A percentile compares a stretch with the other conserved stretches of the same genome.
These are phyloP conservation scores for Rhodotorula toruloides DNA, from an alignment of 768 basidiomycete species.

Conservation along the genomic window DNA sequence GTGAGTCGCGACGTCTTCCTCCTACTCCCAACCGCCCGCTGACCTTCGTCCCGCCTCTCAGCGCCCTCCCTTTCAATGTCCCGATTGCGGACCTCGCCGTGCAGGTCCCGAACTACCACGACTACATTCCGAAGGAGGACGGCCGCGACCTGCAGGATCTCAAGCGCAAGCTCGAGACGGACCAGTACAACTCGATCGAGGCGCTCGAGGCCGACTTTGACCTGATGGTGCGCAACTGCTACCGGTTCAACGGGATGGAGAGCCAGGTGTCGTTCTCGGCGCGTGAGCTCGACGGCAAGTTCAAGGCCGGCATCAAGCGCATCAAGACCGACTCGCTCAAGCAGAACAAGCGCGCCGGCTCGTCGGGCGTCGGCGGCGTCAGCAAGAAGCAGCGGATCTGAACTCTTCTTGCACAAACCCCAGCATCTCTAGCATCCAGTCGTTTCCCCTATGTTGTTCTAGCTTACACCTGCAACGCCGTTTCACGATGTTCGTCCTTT, in stretches of 20 bases:
- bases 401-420: background rate
- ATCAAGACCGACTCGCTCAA: slow-evolving; percentile 27
- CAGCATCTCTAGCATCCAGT: background rate
- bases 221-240: slow-evolving; percentile 82
- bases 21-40: background rate
- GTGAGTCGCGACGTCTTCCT: slow-evolving; percentile 19
- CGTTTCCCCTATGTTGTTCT: background rate
- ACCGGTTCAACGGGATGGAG: slow-evolving; percentile 69
- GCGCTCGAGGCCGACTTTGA: slow-evolving; percentile 78
- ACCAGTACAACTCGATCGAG: slow-evolving; percentile 72
- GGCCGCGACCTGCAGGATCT: slow-evolving; percentile 82
- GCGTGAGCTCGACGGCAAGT: slow-evolving; percentile 21
- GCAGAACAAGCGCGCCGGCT: slow-evolving; percentile 20
- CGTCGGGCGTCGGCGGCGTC: slow-evolving; percentile 16
- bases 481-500: no score
- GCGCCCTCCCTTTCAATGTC: slow-evolving; percentile 41
- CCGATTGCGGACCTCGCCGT: slow-evolving; percentile 76
- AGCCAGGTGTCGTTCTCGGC: slow-evolving; percentile 31
- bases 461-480: no score
- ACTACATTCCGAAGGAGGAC: slow-evolving; percentile 75
- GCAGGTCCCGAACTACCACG: slow-evolving; percentile 76
- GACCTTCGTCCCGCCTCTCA: background rate
- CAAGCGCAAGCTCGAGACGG: slow-evolving; percentile 68
- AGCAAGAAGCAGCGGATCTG: slow-evolving; percentile 27
- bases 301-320: slow-evolving; percentile 17